These are phyloP conservation scores for Pseudocercospora fijiensis DNA, from an alignment of 2,329 filamentous ascomycete genomes.

Conservation along the genomic window DNA sequence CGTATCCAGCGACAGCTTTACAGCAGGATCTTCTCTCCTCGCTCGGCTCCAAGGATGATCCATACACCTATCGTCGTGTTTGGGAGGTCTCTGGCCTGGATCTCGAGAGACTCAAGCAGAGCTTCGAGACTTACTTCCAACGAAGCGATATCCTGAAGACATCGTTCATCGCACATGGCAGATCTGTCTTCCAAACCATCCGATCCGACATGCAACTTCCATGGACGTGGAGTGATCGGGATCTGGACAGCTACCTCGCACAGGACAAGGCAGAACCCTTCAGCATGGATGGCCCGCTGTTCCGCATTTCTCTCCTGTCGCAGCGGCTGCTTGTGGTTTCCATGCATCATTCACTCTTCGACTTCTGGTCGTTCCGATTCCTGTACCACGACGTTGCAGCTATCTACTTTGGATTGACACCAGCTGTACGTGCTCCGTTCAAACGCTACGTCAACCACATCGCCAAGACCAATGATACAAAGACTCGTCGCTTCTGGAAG, in stretches of 20 bases:
- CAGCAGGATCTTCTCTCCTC: not conserved
- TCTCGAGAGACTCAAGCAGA: not conserved
- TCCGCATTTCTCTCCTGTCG: not conserved
- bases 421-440: not conserved
- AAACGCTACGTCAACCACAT: not conserved
- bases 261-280: not conserved
- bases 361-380: conserved; percentile 40
- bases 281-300: not conserved
- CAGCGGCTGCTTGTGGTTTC: conserved; percentile 1
- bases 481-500: not conserved
- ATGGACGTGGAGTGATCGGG: not conserved
- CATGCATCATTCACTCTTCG: conserved; percentile 8
- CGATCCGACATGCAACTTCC: not conserved
- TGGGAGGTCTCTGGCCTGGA: not conserved
- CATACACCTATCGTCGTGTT: not conserved
- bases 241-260: not conserved
- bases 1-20: not conserved
- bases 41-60: not conserved
- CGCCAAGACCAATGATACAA: not conserved
- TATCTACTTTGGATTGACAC: not conserved
- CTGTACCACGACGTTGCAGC: conserved; percentile 40
- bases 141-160: not conserved
- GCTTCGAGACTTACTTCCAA: not conserved
- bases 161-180: not conserved
- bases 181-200: not conserved